Percentiles rank a stretch among this genome's conserved stretches.
These are phyloP conservation scores for Nemophila menziesii DNA, from an alignment of 257 asterid species.

Conservation along the genomic window DNA sequence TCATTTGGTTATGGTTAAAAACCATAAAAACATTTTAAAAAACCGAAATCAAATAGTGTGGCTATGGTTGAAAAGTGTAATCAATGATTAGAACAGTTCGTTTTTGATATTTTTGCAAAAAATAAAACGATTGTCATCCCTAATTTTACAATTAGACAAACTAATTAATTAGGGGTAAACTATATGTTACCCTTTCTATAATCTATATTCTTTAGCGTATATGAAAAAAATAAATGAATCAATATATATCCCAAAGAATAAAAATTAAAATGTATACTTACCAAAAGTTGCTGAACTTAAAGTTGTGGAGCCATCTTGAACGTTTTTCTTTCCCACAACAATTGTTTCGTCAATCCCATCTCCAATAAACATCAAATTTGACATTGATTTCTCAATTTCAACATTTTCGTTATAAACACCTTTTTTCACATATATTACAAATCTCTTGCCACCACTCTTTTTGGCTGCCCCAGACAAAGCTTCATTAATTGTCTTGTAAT, in stretches of 20 bases:
- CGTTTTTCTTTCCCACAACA: constrained; percentile 33
- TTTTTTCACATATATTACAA: constrained; percentile 47
- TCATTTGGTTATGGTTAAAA: no score
- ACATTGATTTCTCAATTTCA: constrained; percentile 33
- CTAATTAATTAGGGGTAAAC: neutral
- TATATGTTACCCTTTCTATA: no score
- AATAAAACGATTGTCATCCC: no score
- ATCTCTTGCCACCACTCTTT: constrained; percentile 19
- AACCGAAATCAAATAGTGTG: no score
- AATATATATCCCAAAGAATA: no score
- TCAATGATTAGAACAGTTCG: neutral
- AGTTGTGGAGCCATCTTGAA: constrained; percentile 44
- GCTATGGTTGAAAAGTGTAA: no score
- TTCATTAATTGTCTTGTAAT: constrained; percentile 35
- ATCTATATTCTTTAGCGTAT: no score
- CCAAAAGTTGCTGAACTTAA: constrained; percentile 68
- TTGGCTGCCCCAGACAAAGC: constrained; percentile 27
- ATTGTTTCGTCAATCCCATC: constrained; percentile 63
- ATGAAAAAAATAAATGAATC: no score
- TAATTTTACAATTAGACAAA: no score
- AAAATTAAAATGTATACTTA: constrained; percentile 13
- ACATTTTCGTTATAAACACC: constrained; percentile 56
- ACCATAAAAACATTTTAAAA: no score
- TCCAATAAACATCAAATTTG: constrained; percentile 50
- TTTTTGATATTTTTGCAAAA: neutral